Conservation (phyloP, 2,329 filamentous ascomycete genomes). For the Coniochaeta sp. region DNA sequence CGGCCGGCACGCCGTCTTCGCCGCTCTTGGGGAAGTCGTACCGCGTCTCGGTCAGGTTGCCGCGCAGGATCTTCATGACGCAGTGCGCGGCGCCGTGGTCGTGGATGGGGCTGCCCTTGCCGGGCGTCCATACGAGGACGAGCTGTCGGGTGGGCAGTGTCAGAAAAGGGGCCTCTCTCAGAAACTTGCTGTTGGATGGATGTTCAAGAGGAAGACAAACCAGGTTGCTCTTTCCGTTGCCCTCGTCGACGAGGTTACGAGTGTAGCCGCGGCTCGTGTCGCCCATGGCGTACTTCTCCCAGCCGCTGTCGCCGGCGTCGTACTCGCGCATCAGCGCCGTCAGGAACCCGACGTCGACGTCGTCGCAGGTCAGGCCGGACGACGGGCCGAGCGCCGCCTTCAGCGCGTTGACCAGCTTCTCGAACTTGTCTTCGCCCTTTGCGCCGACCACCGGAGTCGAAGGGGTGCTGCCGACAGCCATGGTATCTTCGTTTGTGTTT, state of each 20-base stretch:
- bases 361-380: slow-evolving; percentile 74
- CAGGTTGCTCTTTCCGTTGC: slow-evolving; percentile 59
- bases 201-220: slow-evolving; percentile 22
- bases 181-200: background rate
- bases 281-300: slow-evolving; percentile 68
- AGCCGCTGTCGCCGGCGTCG: slow-evolving; percentile 59
- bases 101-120: slow-evolving; percentile 77
- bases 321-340: slow-evolving; percentile 69
- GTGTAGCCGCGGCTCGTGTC: slow-evolving; percentile 69
- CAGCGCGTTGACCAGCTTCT: slow-evolving; percentile 65
- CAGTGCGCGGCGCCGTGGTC: slow-evolving; percentile 87
- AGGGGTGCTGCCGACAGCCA: background rate
- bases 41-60: slow-evolving; percentile 71
- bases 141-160: slow-evolving; percentile 42
- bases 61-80: slow-evolving; percentile 82
- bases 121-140: slow-evolving; percentile 83
- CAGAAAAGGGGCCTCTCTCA: background rate
- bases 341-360: slow-evolving; percentile 69
- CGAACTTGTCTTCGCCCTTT: slow-evolving; percentile 47
- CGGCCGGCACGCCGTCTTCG: slow-evolving; percentile 31
- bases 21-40: slow-evolving; percentile 58
- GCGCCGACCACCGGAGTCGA: background rate
- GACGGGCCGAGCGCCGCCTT: slow-evolving; percentile 69
- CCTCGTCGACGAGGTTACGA: slow-evolving; percentile 81
- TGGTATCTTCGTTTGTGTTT: too few relatives aligned